phyloP scores from a whole-genome alignment of 2,329 filamentous ascomycete species.

The Chrysoporthe austroafricana region DNA sequence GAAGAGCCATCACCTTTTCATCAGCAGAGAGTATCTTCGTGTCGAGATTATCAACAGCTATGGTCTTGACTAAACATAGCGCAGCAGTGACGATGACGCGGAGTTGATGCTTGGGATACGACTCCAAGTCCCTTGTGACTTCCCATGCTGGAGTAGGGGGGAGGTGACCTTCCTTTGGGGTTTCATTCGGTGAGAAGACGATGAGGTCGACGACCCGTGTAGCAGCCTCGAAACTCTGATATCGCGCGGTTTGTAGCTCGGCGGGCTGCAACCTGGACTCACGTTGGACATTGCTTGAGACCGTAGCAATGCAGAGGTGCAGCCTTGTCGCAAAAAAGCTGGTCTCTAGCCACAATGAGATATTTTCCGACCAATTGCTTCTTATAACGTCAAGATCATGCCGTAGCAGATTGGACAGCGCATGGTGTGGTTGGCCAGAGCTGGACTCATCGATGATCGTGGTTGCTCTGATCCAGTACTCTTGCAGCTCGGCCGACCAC shows the following conservation, averaged over 20 bases:
- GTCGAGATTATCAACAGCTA: background rate
- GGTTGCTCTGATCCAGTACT: constrained; percentile 4
- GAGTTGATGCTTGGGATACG: background rate
- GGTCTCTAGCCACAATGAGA: background rate
- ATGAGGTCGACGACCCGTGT: background rate
- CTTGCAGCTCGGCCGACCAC: constrained; percentile 1
- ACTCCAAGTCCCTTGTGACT: background rate
- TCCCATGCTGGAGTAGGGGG: background rate
- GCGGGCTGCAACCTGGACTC: background rate
- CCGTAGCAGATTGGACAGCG: background rate
- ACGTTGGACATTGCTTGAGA: background rate
- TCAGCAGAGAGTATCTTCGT: background rate
- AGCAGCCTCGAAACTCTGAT: constrained; percentile 3
- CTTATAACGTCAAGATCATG: background rate
- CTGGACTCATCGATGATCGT: background rate
- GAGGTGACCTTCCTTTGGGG: background rate
- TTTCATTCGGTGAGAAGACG: background rate
- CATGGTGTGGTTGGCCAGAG: background rate
- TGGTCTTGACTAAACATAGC: background rate
- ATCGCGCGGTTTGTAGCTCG: background rate
- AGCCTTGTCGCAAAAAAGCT: background rate
- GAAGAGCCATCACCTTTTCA: background rate
- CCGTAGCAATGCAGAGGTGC: background rate
- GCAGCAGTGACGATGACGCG: constrained; percentile 1
- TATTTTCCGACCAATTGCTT: background rate